Evolutionary conservation across 768 basidiomycete genomes (phyloP).

Genomic region (Mycena vulgaris): DNA sequence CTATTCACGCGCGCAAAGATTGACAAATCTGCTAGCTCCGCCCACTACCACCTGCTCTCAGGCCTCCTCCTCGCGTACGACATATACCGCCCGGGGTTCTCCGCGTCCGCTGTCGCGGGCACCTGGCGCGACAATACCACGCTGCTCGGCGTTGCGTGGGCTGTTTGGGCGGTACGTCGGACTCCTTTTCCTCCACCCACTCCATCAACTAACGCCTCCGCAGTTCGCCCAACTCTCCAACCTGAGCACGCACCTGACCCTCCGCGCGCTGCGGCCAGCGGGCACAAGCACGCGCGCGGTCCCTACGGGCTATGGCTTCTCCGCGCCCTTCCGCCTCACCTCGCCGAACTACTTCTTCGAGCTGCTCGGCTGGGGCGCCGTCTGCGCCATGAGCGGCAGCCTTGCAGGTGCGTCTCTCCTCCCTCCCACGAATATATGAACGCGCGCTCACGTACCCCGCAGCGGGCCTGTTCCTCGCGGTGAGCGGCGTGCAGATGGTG

Average conservation of each 20-base stretch:
- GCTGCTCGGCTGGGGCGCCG: slow-evolving; percentile 78
- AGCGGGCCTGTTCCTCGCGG: slow-evolving; percentile 78
- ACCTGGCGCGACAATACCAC: slow-evolving; percentile 71
- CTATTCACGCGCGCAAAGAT: too few species aligned
- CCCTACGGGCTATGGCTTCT: slow-evolving; percentile 94
- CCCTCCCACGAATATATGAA: neutral
- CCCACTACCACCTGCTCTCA: slow-evolving; percentile 89
- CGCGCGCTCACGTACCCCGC: slow-evolving; percentile 11
- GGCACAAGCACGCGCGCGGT: slow-evolving; percentile 87
- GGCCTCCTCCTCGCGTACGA: slow-evolving; percentile 86
- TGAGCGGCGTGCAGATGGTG: slow-evolving; percentile 79
- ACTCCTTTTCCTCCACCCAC: slow-evolving; percentile 4
- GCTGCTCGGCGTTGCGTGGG: slow-evolving; percentile 78
- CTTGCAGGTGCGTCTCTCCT: slow-evolving; percentile 68
- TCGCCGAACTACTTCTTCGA: slow-evolving; percentile 98
- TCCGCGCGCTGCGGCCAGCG: slow-evolving; percentile 87
- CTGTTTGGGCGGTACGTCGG: slow-evolving; percentile 81
- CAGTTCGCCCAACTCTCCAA: slow-evolving; percentile 93
- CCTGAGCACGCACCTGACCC: slow-evolving; percentile 83
- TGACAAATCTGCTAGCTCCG: slow-evolving; percentile 68
- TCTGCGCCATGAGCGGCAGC: slow-evolving; percentile 85
- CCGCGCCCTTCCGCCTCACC: slow-evolving; percentile 68
- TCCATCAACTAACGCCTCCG: neutral
- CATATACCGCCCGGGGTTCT: slow-evolving; percentile 87
- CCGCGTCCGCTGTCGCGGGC: slow-evolving; percentile 73